Evolutionary conservation across 352 stramenopile species (phyloP).

Genomic region (Globisporangium alternatum): DNA sequence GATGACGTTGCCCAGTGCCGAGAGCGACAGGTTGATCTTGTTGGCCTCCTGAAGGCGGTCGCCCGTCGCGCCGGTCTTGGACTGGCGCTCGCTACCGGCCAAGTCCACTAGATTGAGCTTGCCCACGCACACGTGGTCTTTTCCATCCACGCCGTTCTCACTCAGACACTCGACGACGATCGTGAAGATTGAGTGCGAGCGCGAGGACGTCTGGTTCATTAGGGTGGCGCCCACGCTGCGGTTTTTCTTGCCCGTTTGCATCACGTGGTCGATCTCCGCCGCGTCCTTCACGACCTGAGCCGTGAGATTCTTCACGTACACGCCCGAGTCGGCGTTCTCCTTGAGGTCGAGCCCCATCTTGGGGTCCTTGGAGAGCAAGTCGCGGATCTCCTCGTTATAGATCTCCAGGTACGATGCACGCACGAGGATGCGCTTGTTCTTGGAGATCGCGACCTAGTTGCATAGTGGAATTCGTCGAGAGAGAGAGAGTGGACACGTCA

Average conservation of each 20-base stretch:
- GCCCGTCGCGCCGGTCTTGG: conserved; percentile 69
- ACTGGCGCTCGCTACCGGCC: conserved; percentile 68
- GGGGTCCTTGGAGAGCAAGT: conserved; percentile 88
- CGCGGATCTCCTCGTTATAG: conserved; percentile 97
- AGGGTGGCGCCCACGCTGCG: no score
- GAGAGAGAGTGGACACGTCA: neutral
- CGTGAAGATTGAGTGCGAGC: conserved; percentile 97
- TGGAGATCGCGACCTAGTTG: conserved; percentile 52
- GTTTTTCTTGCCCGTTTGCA: no score
- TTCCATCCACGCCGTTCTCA: conserved; percentile 55
- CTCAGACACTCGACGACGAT: conserved; percentile 94
- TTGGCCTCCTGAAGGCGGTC: conserved; percentile 76
- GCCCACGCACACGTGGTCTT: conserved; percentile 93
- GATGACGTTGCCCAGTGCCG: conserved; percentile 81
- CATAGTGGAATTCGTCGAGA: neutral
- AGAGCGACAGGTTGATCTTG: conserved; percentile 85
- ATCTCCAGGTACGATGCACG: conserved; percentile 92
- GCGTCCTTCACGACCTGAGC: conserved; percentile 86
- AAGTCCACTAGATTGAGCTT: conserved; percentile 95
- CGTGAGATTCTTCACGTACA: conserved; percentile 70
- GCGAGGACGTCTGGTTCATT: conserved; percentile 71
- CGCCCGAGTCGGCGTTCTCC: conserved; percentile 83
- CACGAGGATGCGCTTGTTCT: conserved; percentile 95
- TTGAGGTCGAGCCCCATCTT: conserved; percentile 85
- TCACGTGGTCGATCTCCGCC: conserved; percentile 28